Percentiles rank a stretch among this genome's conserved stretches.
Evolutionary conservation across 2,329 filamentous ascomycete species (phyloP).

Genomic region (Penicillium sclerotigenum): DNA sequence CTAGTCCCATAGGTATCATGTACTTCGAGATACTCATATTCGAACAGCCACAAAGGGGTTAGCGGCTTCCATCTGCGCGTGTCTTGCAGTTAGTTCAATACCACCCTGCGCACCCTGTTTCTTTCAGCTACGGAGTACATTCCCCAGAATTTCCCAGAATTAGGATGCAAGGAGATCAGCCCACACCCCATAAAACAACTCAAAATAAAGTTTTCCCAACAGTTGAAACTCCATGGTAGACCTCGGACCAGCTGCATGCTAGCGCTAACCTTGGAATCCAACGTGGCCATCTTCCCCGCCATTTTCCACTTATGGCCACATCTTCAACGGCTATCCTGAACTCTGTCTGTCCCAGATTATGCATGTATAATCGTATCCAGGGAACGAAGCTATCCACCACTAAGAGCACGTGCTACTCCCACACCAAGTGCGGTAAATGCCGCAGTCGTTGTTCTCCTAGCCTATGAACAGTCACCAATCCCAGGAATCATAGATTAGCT

Average conservation of each 20-base stretch:
- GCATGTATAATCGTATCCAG: background rate
- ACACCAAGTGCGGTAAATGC: background rate
- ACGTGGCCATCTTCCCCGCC: background rate
- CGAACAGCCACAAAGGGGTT: too few relatives aligned
- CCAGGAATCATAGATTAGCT: background rate
- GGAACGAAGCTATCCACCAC: background rate
- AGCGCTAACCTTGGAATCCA: background rate
- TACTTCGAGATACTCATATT: too few relatives aligned
- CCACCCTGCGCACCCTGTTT: background rate
- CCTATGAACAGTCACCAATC: background rate
- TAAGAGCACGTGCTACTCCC: background rate
- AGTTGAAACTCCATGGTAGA: background rate
- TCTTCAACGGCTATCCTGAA: background rate
- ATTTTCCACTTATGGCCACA: background rate
- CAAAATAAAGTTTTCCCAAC: background rate
- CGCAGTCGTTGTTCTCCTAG: background rate
- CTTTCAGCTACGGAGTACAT: background rate
- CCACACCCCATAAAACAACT: background rate
- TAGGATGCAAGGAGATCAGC: background rate
- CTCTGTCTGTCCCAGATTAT: background rate
- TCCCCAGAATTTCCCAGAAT: background rate
- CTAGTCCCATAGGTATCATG: background rate
- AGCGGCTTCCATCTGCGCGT: background rate
- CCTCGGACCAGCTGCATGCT: background rate
- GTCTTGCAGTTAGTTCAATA: background rate